Evolutionary conservation across 805 yeast genomes (phyloP).

Genomic region (Cyberlindnera japonica): DNA sequence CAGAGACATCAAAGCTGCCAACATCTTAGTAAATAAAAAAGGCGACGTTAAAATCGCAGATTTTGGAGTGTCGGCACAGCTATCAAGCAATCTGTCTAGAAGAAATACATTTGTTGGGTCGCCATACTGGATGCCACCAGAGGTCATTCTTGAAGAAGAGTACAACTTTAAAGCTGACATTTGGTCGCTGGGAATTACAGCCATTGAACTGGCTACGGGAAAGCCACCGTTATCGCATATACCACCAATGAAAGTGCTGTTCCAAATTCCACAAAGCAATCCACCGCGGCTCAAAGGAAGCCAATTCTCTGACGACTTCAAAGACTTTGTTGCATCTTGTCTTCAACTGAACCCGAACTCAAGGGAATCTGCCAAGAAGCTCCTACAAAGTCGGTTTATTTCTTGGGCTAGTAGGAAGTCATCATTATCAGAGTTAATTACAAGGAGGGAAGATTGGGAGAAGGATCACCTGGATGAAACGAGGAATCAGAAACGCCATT

Average conservation of each 20-base stretch:
- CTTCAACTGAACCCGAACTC: slow-evolving; percentile 63
- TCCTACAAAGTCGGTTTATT: slow-evolving; percentile 58
- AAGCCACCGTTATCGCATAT: slow-evolving; percentile 94
- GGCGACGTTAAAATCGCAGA: slow-evolving; percentile 89
- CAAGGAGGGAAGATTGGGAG: slow-evolving; percentile 43
- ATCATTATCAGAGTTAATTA: slow-evolving; percentile 37
- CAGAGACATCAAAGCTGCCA: slow-evolving; percentile 92
- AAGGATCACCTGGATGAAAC: slow-evolving; percentile 6
- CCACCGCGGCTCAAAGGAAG: slow-evolving; percentile 92
- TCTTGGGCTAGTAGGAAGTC: slow-evolving; percentile 36
- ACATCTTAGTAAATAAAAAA: slow-evolving; percentile 62
- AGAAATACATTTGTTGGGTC: slow-evolving; percentile 73
- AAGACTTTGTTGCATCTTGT: slow-evolving; percentile 67
- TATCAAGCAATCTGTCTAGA: slow-evolving; percentile 60
- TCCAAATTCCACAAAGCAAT: slow-evolving; percentile 49
- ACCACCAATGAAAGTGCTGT: slow-evolving; percentile 38
- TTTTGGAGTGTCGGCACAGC: slow-evolving; percentile 90
- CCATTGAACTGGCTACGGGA: slow-evolving; percentile 92
- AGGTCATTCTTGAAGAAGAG: slow-evolving; percentile 87
- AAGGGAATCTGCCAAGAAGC: slow-evolving; percentile 60
- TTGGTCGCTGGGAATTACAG: slow-evolving; percentile 95
- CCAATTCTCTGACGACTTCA: slow-evolving; percentile 61
- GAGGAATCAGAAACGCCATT: slow-evolving; percentile 12
- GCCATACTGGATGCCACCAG: slow-evolving; percentile 99
- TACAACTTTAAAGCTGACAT: slow-evolving; percentile 89